phyloP scores from a whole-genome alignment of 2,329 filamentous ascomycete genomes.

The Penicillium sp. region DNA sequence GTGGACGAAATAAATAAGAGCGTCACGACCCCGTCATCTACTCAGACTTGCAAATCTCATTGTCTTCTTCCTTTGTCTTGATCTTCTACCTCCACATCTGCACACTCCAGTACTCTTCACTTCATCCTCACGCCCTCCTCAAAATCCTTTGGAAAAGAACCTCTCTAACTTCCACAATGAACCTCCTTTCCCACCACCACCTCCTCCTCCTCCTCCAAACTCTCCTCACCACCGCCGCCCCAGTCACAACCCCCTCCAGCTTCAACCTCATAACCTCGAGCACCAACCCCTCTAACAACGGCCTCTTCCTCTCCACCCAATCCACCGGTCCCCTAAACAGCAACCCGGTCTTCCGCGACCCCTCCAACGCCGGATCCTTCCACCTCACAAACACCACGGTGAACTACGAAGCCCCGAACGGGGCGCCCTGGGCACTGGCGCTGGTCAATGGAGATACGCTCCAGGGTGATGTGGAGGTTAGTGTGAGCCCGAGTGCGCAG shows the following conservation, averaged over 20 bases:
- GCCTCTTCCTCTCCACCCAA: slow-evolving; percentile 15
- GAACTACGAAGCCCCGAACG: slow-evolving; percentile 8
- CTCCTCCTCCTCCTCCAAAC: slow-evolving; percentile 20
- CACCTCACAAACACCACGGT: slow-evolving; percentile 17
- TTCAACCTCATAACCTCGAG: slow-evolving; percentile 23
- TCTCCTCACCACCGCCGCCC: slow-evolving; percentile 28
- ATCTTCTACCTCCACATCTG: neutral
- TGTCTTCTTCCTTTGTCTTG: neutral
- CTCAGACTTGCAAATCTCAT: neutral
- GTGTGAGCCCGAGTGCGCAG: slow-evolving; percentile 14
- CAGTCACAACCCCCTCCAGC: slow-evolving; percentile 20
- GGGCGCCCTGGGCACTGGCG: slow-evolving; percentile 14
- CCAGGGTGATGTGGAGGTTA: slow-evolving; percentile 18
- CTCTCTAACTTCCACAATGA: slow-evolving; percentile 23
- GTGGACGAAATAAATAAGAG: neutral
- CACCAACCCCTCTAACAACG: slow-evolving; percentile 18
- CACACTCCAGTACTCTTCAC: neutral
- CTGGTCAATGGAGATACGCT: slow-evolving; percentile 11
- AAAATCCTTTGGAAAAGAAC: neutral
- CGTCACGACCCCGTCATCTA: neutral
- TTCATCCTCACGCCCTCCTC: neutral
- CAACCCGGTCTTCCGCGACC: slow-evolving; percentile 15
- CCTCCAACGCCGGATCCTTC: slow-evolving; percentile 13
- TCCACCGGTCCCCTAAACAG: slow-evolving; percentile 19
- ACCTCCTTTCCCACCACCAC: slow-evolving; percentile 28